A percentile compares a stretch with the other conserved stretches of the same genome.
Conservation (phyloP, 306 rosid genomes). For the Sesbania bispinosa region DNA sequence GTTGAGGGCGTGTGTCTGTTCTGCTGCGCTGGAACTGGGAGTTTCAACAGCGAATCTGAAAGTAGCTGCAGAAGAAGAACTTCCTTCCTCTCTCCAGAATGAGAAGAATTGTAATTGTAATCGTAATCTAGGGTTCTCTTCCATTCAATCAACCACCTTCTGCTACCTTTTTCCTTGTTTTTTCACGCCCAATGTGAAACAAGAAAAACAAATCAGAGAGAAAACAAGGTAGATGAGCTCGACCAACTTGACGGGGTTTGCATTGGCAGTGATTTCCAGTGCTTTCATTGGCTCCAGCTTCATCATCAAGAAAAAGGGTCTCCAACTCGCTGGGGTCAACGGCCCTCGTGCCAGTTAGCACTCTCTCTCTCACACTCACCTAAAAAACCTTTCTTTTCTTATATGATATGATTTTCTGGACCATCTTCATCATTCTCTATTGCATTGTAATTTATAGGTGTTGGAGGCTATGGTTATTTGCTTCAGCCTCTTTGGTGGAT, state of each 20-base stretch:
- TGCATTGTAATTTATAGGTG: constrained; percentile 43
- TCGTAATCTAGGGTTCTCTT: constrained; percentile 9
- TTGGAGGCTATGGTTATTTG: constrained; percentile 87
- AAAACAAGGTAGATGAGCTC: constrained; percentile 46
- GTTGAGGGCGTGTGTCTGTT: background rate
- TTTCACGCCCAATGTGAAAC: background rate
- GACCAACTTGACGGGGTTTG: constrained; percentile 60
- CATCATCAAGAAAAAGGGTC: constrained; percentile 92
- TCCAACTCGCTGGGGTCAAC: constrained; percentile 52
- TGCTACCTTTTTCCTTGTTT: background rate
- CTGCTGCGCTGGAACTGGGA: background rate
- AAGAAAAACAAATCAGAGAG: too few relatives aligned
- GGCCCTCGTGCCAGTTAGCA: constrained; percentile 64
- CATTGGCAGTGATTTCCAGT: constrained; percentile 69
- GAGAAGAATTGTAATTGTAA: background rate
- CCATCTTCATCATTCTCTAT: too few relatives aligned
- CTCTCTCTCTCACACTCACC: background rate
- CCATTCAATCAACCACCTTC: constrained; percentile 1
- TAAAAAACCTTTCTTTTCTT: too few relatives aligned
- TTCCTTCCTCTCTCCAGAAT: background rate
- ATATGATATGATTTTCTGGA: too few relatives aligned
- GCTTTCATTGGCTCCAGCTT: constrained; percentile 88
- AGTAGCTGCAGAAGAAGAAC: background rate
- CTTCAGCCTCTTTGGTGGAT: constrained; percentile 95
- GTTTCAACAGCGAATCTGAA: background rate